These are phyloP conservation scores for Vararia minispora DNA, from an alignment of 768 basidiomycete species.

Conservation along the genomic window DNA sequence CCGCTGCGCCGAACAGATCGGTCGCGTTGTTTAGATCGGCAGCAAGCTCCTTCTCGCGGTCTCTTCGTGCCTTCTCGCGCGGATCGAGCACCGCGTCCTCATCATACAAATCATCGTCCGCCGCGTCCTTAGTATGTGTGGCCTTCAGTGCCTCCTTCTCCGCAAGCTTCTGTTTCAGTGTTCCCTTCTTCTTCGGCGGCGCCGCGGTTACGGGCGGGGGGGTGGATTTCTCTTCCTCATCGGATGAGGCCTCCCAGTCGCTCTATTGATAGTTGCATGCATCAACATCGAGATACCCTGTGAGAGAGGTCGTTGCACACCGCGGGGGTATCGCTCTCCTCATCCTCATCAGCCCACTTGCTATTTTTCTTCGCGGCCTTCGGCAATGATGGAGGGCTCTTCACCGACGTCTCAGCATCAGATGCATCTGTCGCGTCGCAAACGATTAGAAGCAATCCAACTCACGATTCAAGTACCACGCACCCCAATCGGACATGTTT, in stretches of 20 bases:
- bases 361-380: slow-evolving; percentile 27
- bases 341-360: slow-evolving; percentile 90
- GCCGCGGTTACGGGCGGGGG: slow-evolving; percentile 35
- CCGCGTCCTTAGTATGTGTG: slow-evolving; percentile 29
- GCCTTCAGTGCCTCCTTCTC: slow-evolving; percentile 81
- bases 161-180: slow-evolving; percentile 82
- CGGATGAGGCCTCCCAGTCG: slow-evolving; percentile 88
- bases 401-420: slow-evolving; percentile 3
- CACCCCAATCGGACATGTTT: slow-evolving; percentile 16
- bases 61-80: slow-evolving; percentile 60
- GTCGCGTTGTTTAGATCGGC: slow-evolving; percentile 82
- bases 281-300: neutral
- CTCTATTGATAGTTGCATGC: slow-evolving; percentile 38
- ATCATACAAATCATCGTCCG: slow-evolving; percentile 45
- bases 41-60: slow-evolving; percentile 74
- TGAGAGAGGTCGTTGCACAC: slow-evolving; percentile 33
- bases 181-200: slow-evolving; percentile 86
- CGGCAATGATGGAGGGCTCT: slow-evolving; percentile 10
- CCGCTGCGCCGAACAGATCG: slow-evolving; percentile 65
- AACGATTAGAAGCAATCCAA: neutral
- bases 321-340: slow-evolving; percentile 67
- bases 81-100: slow-evolving; percentile 61
- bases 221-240: slow-evolving; percentile 52
- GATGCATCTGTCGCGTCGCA: slow-evolving; percentile 12
- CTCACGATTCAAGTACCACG: too few relatives aligned